Evolutionary conservation across 805 yeast species (phyloP).

Genomic region (Lipomyces lipofer): DNA sequence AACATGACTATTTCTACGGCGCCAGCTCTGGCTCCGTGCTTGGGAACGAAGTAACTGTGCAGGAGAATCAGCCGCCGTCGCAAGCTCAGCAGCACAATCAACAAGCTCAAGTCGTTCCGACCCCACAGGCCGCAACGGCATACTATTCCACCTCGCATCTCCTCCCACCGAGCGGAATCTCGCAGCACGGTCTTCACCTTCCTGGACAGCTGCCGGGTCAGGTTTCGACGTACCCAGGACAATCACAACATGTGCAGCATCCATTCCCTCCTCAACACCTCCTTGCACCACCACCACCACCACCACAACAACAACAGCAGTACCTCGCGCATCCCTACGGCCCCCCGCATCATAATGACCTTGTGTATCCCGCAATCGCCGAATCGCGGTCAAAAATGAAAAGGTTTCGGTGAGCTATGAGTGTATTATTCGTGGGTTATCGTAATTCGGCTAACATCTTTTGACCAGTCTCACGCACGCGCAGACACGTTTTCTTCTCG

Average conservation of each 20-base stretch:
- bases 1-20: too few relatives aligned
- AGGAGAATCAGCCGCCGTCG: constrained; percentile 9
- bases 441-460: not conserved
- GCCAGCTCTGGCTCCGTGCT: too few relatives aligned
- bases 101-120: not conserved
- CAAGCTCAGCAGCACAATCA: constrained; percentile 4
- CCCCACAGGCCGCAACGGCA: not conserved
- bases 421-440: not conserved
- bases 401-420: constrained; percentile 5
- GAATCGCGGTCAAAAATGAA: constrained; percentile 5
- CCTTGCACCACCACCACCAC: not conserved
- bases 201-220: too few relatives aligned
- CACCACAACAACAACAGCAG: not conserved
- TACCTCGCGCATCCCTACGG: not conserved
- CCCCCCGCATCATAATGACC: not conserved
- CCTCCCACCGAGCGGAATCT: too few relatives aligned
- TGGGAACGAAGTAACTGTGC: too few relatives aligned
- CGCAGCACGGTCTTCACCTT: too few relatives aligned
- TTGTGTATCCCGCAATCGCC: constrained; percentile 2
- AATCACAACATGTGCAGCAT: too few relatives aligned
- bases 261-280: not conserved
- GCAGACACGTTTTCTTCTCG: constrained; percentile 27
- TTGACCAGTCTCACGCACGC: constrained; percentile 20
- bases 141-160: not conserved
- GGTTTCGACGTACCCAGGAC: too few relatives aligned